Evolutionary conservation across 352 stramenopile species (phyloP), one percentile per base, ranked within the genome.

Genomic region (Phytophthora uliginosa): DNA sequence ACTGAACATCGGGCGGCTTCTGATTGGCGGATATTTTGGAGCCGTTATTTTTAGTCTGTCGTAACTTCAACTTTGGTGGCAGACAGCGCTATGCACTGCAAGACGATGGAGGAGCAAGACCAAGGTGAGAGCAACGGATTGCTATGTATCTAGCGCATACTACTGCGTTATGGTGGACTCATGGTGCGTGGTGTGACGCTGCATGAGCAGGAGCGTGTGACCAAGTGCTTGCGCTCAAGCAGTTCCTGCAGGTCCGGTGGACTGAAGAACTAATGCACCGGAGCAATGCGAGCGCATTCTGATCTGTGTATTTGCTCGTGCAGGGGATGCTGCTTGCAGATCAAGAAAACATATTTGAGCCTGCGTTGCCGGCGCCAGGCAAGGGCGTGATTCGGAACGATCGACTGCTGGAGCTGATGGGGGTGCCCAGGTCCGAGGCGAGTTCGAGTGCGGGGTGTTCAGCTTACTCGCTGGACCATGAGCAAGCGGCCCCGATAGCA

Each of bases 151-250:
- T 8, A 20, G 42, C 42, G n/a, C 7, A 7, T 51, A 45, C 4
- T 18, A 9, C 20, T 31, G 31, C 28, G 28, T 48, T 65, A 13
- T 47, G 6, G 18, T 55, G 24, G 26, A 9, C 48, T 64, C 34
- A 74, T 33, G n/a, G 18, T 33, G 7, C 17, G 20, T 13, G 36
- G 12, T 12, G 24, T 56, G 18, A 4, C 9, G 63, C 18, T 4
- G 45, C 13, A 31, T 56, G 7, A 31, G 40, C 24, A 93, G 86
- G 76, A 22, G 82, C 83, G n/a, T 65, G 80, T 3, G 79, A 91
- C 33, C 81, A 94, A 67, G 78, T 94, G 33, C 56, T 86, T 50
- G 77, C 82, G 15, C 72, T 94, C 28, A 89, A 89, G 71, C 50
- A 77, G 17, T 79, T 76, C 15, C 50, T 76, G 31, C 62, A 76